phyloP scores from a whole-genome alignment of 352 stramenopile genomes.

The Pythium graminicola region DNA sequence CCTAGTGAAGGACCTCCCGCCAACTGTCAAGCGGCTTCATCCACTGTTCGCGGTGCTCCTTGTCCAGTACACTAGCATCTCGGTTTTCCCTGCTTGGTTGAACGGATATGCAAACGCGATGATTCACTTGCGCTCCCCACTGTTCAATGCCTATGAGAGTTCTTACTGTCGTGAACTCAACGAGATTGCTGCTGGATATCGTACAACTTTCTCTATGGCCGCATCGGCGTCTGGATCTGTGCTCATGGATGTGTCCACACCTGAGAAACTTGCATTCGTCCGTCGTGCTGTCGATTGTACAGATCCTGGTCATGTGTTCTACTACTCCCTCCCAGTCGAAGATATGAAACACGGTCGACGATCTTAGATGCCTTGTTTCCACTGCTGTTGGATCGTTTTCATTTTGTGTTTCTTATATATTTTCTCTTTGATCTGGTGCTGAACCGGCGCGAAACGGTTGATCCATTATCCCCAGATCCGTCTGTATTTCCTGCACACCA shows the following conservation, averaged over 20 bases:
- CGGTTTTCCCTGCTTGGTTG: conserved; percentile 8
- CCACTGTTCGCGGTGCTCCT: neutral
- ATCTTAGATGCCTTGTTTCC: neutral
- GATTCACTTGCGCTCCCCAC: neutral
- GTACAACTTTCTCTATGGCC: neutral
- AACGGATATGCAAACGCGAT: neutral
- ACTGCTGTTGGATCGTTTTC: no score
- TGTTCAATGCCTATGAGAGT: conserved; percentile 8
- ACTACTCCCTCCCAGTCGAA: neutral
- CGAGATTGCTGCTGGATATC: neutral
- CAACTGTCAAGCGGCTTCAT: neutral
- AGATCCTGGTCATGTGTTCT: neutral
- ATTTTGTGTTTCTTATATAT: no score
- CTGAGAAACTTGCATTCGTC: neutral
- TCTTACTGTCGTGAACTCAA: conserved; percentile 5
- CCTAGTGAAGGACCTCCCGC: neutral
- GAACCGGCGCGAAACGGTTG: no score
- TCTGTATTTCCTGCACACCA: no score
- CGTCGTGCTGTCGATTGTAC: neutral
- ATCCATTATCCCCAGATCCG: no score
- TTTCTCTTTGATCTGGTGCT: no score
- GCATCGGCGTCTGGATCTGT: neutral
- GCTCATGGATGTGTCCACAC: conserved; percentile 10
- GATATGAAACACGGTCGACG: neutral
- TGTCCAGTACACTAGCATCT: conserved; percentile 11